These are phyloP conservation scores for Aurantiochytrium sp. DNA, from an alignment of 108 stramenopile species.

Conservation along the genomic window DNA sequence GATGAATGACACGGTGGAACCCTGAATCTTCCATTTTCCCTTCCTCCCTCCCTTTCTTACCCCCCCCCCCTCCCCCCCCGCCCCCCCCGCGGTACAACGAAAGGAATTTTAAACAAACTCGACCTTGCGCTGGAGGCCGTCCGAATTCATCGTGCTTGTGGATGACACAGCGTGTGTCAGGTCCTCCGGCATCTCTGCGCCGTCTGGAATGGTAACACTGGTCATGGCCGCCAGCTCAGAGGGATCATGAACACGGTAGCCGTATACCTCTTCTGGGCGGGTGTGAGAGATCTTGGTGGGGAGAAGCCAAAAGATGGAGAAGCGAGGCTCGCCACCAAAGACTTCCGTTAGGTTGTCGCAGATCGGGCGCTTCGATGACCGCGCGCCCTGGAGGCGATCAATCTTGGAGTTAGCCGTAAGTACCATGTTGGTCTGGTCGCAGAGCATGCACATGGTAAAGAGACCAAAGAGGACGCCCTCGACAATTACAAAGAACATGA, in stretches of 20 bases:
- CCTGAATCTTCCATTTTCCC: too few species aligned
- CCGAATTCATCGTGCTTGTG: too few species aligned
- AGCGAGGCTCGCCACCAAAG: conserved; percentile 62
- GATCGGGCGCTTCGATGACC: conserved; percentile 44
- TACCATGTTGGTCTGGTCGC: conserved; percentile 86
- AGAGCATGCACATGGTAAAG: conserved; percentile 96
- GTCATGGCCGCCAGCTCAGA: neutral
- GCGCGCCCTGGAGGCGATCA: conserved; percentile 78
- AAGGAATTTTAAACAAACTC: too few species aligned
- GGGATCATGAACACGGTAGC: conserved; percentile 5
- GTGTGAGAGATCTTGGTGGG: conserved; percentile 20
- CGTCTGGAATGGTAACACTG: neutral
- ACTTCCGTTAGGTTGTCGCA: conserved; percentile 78
- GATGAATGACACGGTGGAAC: too few species aligned
- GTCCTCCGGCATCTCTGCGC: neutral
- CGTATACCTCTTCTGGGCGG: conserved; percentile 12
- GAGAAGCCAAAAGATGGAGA: conserved; percentile 20
- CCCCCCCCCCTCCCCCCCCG: too few species aligned
- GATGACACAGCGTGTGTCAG: too few species aligned
- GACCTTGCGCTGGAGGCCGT: too few species aligned
- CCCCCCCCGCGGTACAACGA: too few species aligned
- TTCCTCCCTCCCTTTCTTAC: too few species aligned
- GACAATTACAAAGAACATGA: conserved; percentile 33
- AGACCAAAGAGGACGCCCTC: conserved; percentile 76
- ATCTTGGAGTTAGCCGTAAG: conserved; percentile 84